Base-by-base conservation (phyloP, 1,284 basidiomycete genomes). In the Mycena sp. region DNA sequence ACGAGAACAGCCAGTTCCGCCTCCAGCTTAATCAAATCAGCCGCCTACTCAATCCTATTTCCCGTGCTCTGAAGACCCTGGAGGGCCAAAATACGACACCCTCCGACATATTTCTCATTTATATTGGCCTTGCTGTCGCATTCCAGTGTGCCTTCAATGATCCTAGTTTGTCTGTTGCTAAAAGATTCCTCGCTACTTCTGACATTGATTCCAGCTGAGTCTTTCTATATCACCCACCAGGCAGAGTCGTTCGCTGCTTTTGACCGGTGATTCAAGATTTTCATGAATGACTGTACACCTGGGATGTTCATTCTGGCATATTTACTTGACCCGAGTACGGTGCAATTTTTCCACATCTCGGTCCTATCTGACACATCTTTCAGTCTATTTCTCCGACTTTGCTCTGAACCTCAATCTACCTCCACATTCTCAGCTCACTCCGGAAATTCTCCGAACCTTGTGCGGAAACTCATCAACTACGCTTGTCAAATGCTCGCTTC, bases 241-340 rank as follows among this genome's bases (percentile, higher is more conserved):
- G 16, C 26, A 3, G 58, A 54, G 28, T 41, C 25, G 3, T 64
- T 35, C 23, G 52, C 43, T 16, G 56, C 54, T 7, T 61, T 64
- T 40, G 54, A 64, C 53, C 56, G 50, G 6, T 54, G 54, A 1
- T 65, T 65, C 50, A 45, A 48, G 14, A 52, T 44, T 4, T 50
- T 65, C 30, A 55, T 62, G 45, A 51, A 46, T 10, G 54, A 61
- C 2, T 62, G 44, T n/a, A 62, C 48, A n/a, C n/a, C n/a, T n/a
- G n/a, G n/a, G n/a, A n/a, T n/a, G n/a, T n/a, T n/a, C n/a, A n/a
- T n/a, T n/a, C 52, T 10, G 60, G 49, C 41, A 40, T 64, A 60
- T 45, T 50, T 64, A n/a, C 58, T 64, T n/a, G 58, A 64, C 35
- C 63, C 63, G 17, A 52, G 63, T 64, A 43, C 40, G 63, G 23